A percentile compares a stretch with the other conserved stretches of the same genome.
These are phyloP conservation scores for Candida michaelii DNA, from an alignment of 805 yeast genomes.

Conservation along the genomic window DNA sequence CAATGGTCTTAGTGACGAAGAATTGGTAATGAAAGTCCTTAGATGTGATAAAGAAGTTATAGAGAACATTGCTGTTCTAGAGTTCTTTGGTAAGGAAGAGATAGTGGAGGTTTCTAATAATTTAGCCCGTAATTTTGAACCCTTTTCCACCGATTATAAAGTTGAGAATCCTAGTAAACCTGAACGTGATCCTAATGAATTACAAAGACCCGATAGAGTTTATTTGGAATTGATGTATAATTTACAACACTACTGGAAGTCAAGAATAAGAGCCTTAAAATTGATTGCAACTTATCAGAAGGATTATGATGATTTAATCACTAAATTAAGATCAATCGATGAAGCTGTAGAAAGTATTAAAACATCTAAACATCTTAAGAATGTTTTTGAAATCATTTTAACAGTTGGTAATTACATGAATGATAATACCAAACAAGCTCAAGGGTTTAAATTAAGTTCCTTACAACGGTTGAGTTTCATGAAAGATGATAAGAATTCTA, in stretches of 20 bases:
- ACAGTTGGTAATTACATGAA: constrained; percentile 82
- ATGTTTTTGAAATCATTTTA: constrained; percentile 63
- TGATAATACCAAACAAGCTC: constrained; percentile 62
- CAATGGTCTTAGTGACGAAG: constrained; percentile 51
- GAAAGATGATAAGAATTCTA: constrained; percentile 67
- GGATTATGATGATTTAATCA: constrained; percentile 62
- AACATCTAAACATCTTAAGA: constrained; percentile 53
- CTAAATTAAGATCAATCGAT: constrained; percentile 57
- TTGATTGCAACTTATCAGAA: constrained; percentile 57
- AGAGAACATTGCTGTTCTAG: constrained; percentile 57
- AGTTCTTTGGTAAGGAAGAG: constrained; percentile 69
- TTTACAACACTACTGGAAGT: constrained; percentile 68
- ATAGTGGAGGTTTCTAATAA: constrained; percentile 58
- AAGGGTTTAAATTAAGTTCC: constrained; percentile 70
- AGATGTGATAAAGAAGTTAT: constrained; percentile 58
- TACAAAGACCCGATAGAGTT: constrained; percentile 70
- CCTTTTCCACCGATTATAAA: constrained; percentile 57
- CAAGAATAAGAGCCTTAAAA: constrained; percentile 60
- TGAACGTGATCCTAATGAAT: constrained; percentile 53
- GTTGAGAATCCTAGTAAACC: constrained; percentile 35
- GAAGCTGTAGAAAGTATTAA: constrained; percentile 55
- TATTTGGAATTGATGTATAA: constrained; percentile 68
- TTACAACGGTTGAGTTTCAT: constrained; percentile 68
- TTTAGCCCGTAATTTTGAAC: constrained; percentile 56
- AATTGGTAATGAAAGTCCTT: constrained; percentile 54